phyloP scores from a whole-genome alignment of 345 rosid species.

The Eucalyptus tenuipes region DNA sequence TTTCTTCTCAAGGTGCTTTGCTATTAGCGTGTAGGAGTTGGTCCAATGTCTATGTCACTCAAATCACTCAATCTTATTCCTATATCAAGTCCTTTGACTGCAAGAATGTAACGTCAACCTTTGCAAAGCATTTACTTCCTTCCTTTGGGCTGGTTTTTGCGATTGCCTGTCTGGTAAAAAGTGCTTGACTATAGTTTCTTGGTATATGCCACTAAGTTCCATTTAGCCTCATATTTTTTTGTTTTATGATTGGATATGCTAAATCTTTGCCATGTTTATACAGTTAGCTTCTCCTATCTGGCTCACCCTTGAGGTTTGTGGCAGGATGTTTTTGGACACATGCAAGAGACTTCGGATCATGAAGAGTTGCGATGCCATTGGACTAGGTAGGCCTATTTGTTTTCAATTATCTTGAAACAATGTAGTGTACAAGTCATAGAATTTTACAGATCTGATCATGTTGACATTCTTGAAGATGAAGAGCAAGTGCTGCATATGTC shows the following conservation, averaged over 20 bases:
- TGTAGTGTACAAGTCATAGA: background rate
- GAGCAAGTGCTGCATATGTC: background rate
- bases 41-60: background rate
- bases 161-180: background rate
- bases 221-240: background rate
- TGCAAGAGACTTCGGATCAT: conserved; percentile 60
- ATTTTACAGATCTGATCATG: background rate
- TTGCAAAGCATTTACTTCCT: background rate
- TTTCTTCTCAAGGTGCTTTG: background rate
- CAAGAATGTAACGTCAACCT: background rate
- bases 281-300: background rate
- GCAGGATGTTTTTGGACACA: conserved; percentile 51
- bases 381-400: conserved; percentile 24
- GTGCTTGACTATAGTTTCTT: background rate
- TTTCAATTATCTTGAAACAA: background rate
- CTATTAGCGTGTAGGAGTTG: background rate
- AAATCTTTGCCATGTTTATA: background rate
- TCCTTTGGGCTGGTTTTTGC: background rate
- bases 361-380: conserved; percentile 71
- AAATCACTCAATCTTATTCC: background rate
- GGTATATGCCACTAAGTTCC: background rate
- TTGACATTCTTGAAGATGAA: background rate
- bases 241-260: background rate
- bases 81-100: background rate
- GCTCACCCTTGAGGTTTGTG: background rate